Evolutionary conservation across 805 yeast species (phyloP).

Genomic region (Candida berthetii): DNA sequence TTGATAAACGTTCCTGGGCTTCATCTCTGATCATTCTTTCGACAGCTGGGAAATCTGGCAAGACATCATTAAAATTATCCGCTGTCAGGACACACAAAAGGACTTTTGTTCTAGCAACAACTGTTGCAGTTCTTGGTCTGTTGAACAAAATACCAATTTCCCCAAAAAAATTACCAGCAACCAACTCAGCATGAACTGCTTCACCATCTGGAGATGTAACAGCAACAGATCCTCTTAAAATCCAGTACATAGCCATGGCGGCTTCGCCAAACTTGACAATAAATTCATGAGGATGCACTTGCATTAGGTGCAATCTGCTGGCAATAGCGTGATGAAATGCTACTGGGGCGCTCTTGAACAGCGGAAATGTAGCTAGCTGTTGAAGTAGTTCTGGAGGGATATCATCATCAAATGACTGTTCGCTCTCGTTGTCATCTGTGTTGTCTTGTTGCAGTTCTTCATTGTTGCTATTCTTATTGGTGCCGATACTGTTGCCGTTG

Average conservation of each 20-base stretch:
- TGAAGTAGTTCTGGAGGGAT: constrained; percentile 52
- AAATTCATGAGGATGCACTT: constrained; percentile 61
- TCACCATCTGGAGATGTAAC: constrained; percentile 77
- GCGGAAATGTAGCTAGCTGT: constrained; percentile 50
- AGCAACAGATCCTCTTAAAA: constrained; percentile 67
- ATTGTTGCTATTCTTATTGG: too few relatives aligned
- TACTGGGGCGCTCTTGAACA: constrained; percentile 62
- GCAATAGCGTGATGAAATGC: constrained; percentile 57
- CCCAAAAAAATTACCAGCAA: constrained; percentile 69
- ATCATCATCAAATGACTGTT: neutral
- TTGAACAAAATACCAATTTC: constrained; percentile 74
- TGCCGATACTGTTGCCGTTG: too few relatives aligned
- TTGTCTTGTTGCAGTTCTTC: neutral
- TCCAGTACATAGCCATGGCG: constrained; percentile 76
- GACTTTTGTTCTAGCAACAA: constrained; percentile 62
- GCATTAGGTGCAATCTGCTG: constrained; percentile 49
- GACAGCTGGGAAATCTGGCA: constrained; percentile 56
- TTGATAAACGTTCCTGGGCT: constrained; percentile 70
- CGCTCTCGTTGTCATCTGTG: neutral
- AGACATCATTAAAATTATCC: constrained; percentile 51
- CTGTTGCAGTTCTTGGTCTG: constrained; percentile 76
- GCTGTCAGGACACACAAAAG: constrained; percentile 63
- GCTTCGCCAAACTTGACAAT: constrained; percentile 69
- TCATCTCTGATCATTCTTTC: constrained; percentile 71
- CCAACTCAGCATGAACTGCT: constrained; percentile 62